Conservation (phyloP, 129 eudicot species). For the Cynara cardunculus region DNA sequence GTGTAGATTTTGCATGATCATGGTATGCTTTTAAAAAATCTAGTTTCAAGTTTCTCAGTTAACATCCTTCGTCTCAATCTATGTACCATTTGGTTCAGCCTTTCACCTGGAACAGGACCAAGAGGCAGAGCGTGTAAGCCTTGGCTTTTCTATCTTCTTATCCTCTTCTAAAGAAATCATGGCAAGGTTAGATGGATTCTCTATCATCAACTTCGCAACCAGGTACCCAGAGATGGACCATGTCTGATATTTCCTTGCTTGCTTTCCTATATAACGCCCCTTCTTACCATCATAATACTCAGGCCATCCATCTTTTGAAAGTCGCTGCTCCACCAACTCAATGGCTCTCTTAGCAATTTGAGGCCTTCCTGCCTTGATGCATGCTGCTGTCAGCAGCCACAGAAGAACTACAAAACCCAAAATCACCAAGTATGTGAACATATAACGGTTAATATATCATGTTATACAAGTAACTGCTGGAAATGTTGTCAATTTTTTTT, state of each 20-base stretch:
- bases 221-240: constrained; percentile 65
- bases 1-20: background rate
- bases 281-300: constrained; percentile 63
- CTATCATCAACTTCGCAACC: constrained; percentile 55
- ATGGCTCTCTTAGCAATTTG: constrained; percentile 57
- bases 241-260: constrained; percentile 60
- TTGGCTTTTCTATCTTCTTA: constrained; percentile 25
- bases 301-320: constrained; percentile 64
- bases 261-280: constrained; percentile 58
- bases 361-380: constrained; percentile 70
- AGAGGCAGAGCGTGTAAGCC: constrained; percentile 29
- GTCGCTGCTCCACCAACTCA: constrained; percentile 46
- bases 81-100: background rate
- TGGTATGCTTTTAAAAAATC: background rate
- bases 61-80: background rate
- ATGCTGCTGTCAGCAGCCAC: constrained; percentile 70
- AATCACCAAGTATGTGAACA: background rate
- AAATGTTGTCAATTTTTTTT: background rate
- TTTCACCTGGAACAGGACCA: constrained; percentile 10
- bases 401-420: constrained; percentile 43
- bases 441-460: background rate
- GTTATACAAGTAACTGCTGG: background rate
- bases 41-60: background rate
- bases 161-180: constrained; percentile 58
- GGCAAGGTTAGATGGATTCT: constrained; percentile 46